A percentile compares a stretch with the other conserved stretches of the same genome.
Evolutionary conservation across 345 rosid genomes (phyloP).

Genomic region (Euphorbia peplus): DNA sequence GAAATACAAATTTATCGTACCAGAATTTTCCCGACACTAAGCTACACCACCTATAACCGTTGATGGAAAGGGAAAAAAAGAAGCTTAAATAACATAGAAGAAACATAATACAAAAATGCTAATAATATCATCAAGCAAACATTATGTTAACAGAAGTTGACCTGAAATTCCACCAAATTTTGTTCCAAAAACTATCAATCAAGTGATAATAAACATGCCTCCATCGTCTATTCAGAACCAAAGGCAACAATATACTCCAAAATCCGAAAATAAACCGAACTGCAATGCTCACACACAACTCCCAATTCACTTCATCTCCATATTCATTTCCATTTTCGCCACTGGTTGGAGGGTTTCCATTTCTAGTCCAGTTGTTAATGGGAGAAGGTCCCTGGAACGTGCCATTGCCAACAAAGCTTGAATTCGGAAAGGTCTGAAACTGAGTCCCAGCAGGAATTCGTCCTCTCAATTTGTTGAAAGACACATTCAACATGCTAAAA

Average conservation of each 20-base stretch:
- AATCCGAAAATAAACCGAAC: background rate
- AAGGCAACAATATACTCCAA: background rate
- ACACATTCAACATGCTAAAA: background rate
- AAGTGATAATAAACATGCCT: background rate
- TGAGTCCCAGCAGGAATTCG: background rate
- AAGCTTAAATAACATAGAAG: too few relatives aligned
- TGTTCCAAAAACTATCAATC: background rate
- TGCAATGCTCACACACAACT: background rate
- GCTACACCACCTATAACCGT: too few relatives aligned
- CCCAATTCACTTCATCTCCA: background rate
- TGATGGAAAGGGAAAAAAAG: too few relatives aligned
- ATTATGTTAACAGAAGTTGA: too few relatives aligned
- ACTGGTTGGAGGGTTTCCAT: background rate
- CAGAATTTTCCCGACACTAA: too few relatives aligned
- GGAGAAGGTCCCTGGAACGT: background rate
- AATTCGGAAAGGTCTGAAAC: background rate
- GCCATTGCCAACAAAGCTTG: background rate
- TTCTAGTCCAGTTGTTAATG: background rate
- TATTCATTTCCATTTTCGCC: background rate
- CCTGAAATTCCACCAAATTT: background rate
- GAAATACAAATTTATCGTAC: too few relatives aligned
- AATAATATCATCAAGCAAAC: too few relatives aligned
- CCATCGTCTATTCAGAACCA: background rate
- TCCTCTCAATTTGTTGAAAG: background rate
- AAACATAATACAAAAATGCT: too few relatives aligned